These are phyloP conservation scores for Syzygium jambos DNA, from an alignment of 345 rosid genomes.

Conservation along the genomic window DNA sequence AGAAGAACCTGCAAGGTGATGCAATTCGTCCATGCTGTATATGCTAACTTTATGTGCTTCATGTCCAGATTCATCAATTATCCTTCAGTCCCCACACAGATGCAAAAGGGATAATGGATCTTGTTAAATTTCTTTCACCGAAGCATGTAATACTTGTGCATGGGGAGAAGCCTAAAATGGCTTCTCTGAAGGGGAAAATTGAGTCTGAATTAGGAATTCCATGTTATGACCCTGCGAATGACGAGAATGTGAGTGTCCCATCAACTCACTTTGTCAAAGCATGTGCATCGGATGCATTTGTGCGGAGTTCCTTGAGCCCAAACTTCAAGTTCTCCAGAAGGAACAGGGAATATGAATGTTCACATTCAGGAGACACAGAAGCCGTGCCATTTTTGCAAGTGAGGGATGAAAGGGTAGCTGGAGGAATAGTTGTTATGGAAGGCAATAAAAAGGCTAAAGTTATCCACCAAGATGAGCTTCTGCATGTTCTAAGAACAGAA, in stretches of 20 bases:
- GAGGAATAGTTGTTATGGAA: slow-evolving; percentile 52
- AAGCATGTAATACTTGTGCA: slow-evolving; percentile 79
- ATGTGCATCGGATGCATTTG: slow-evolving; percentile 53
- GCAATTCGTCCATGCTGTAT: background rate
- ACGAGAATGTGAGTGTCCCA: slow-evolving; percentile 54
- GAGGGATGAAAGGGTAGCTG: slow-evolving; percentile 49
- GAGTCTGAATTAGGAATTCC: slow-evolving; percentile 61
- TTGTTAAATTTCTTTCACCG: slow-evolving; percentile 73
- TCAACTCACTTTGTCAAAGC: slow-evolving; percentile 53
- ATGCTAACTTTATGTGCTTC: background rate
- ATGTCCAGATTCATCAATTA: slow-evolving; percentile 72
- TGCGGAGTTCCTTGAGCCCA: slow-evolving; percentile 50
- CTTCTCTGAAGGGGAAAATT: slow-evolving; percentile 57
- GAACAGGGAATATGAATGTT: slow-evolving; percentile 15
- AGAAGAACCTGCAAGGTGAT: background rate
- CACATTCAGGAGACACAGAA: slow-evolving; percentile 2
- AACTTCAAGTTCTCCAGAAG: slow-evolving; percentile 45
- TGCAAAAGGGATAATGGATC: slow-evolving; percentile 95
- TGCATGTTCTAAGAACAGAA: slow-evolving; percentile 30
- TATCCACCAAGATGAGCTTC: slow-evolving; percentile 72
- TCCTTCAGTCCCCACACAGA: slow-evolving; percentile 96
- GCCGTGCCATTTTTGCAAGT: slow-evolving; percentile 20
- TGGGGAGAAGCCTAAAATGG: slow-evolving; percentile 91
- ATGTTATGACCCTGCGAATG: slow-evolving; percentile 72
- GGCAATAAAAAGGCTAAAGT: slow-evolving; percentile 48